Evolutionary conservation across 495 filamentous ascomycete genomes (phyloP).

Genomic region (Aspergillus panamensis): DNA sequence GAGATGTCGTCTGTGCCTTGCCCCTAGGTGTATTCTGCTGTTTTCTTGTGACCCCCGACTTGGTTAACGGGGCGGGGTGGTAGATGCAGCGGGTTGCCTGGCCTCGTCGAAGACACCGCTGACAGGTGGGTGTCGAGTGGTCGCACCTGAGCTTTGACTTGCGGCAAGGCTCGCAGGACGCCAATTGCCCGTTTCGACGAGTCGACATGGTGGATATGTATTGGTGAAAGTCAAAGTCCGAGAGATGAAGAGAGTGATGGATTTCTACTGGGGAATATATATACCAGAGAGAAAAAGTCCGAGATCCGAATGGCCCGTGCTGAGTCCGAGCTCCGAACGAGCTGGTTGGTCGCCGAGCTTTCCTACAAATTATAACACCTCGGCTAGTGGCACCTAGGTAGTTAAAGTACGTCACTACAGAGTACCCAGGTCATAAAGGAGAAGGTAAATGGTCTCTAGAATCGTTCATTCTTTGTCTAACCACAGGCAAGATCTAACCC

Average conservation of each 20-base stretch:
- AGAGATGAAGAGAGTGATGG: no score
- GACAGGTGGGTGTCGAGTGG: slow-evolving; percentile 29
- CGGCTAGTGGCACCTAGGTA: no score
- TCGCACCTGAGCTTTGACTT: slow-evolving; percentile 48
- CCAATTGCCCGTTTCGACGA: slow-evolving; percentile 44
- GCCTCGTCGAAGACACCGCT: slow-evolving; percentile 2
- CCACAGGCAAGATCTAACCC: not conserved
- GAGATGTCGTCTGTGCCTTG: not conserved
- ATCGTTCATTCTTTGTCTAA: not conserved
- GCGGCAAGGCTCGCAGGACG: slow-evolving; percentile 49
- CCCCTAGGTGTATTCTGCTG: not conserved
- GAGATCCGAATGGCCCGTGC: no score
- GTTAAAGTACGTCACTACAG: no score
- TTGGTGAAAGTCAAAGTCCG: no score
- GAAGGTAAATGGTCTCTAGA: not conserved
- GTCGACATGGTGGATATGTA: not conserved
- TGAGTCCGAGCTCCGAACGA: no score
- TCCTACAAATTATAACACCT: no score
- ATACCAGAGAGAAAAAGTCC: no score
- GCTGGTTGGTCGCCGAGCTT: no score
- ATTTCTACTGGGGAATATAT: no score
- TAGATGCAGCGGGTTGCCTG: slow-evolving; percentile 5
- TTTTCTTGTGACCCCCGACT: not conserved
- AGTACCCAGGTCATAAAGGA: no score
- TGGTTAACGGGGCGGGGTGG: slow-evolving; percentile 41